These are phyloP conservation scores for Diaporthe sp. DNA, from an alignment of 2,329 filamentous ascomycete species.

Conservation along the genomic window DNA sequence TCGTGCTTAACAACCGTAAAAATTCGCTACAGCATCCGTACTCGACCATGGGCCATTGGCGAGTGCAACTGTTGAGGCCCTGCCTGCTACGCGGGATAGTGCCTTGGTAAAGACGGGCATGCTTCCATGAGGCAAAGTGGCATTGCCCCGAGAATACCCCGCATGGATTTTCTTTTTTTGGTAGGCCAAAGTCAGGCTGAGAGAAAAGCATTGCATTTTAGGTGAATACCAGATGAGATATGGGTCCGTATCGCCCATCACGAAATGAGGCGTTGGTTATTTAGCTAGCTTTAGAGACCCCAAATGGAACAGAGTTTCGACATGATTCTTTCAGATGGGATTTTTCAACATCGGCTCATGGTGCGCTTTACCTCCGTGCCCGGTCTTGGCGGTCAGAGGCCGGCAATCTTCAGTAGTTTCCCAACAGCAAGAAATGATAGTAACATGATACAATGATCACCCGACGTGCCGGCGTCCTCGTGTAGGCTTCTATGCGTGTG, in stretches of 20 bases:
- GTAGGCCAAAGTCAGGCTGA: not conserved
- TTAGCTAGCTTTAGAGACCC: constrained; percentile 22
- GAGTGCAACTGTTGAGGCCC: not conserved
- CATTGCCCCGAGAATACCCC: constrained; percentile 28
- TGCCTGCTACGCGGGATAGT: not conserved
- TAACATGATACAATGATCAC: not conserved
- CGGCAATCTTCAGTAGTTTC: not conserved
- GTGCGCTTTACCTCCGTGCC: not conserved
- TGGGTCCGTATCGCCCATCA: constrained; percentile 23
- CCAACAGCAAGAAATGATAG: too few relatives aligned
- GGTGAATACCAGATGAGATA: constrained; percentile 17
- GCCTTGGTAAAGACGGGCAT: not conserved
- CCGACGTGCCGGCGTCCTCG: not conserved
- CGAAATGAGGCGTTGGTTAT: constrained; percentile 21
- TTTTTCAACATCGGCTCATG: not conserved
- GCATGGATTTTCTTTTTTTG: constrained; percentile 24
- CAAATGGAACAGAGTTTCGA: not conserved
- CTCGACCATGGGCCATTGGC: not conserved
- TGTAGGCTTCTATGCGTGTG: not conserved
- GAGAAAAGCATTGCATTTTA: constrained; percentile 23
- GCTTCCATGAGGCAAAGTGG: constrained; percentile 18
- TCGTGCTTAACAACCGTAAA: constrained; percentile 7
- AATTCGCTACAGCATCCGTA: constrained; percentile 9
- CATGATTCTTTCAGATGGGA: not conserved
- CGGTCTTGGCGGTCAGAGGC: not conserved